A percentile compares a stretch with the other conserved stretches of the same genome.
Evolutionary conservation across 2,329 filamentous ascomycete species (phyloP).

Genomic region (Paracorniculantispora psalliotae): DNA sequence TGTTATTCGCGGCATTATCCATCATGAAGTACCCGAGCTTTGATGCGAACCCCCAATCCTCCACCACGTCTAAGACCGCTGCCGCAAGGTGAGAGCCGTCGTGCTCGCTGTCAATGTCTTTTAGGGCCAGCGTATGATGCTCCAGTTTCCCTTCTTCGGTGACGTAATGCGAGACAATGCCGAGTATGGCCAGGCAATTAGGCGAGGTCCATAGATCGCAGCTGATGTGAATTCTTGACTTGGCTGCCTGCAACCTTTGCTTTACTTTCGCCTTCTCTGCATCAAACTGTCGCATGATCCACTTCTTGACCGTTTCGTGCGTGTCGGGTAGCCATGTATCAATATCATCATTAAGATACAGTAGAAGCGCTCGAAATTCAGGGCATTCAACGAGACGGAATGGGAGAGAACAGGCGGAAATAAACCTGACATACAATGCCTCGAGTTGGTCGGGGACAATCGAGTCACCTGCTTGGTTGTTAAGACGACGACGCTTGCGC

Average conservation of each 20-base stretch:
- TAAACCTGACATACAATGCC: constrained; percentile 2
- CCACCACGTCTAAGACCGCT: constrained; percentile 11
- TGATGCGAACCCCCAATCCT: constrained; percentile 7
- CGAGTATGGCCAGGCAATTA: background rate
- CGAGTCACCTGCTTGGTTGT: constrained; percentile 12
- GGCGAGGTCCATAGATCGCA: constrained; percentile 10
- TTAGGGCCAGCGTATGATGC: constrained; percentile 1
- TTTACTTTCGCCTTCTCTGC: background rate
- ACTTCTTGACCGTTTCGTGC: background rate
- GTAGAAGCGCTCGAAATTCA: background rate
- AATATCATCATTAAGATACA: background rate
- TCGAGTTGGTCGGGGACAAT: constrained; percentile 11
- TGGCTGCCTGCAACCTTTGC: background rate
- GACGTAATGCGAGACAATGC: constrained; percentile 13
- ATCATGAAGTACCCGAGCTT: constrained; percentile 12
- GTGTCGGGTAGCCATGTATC: background rate
- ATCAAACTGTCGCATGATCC: background rate
- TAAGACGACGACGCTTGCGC: constrained; percentile 13
- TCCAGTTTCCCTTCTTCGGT: constrained; percentile 13
- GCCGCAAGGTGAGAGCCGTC: constrained; percentile 13
- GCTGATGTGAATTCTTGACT: background rate
- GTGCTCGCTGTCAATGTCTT: constrained; percentile 12
- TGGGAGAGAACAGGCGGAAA: background rate
- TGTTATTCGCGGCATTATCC: constrained; percentile 16
- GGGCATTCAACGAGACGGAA: background rate